Base-by-base conservation (phyloP, 768 basidiomycete genomes). In the Mycena amicta region DNA sequence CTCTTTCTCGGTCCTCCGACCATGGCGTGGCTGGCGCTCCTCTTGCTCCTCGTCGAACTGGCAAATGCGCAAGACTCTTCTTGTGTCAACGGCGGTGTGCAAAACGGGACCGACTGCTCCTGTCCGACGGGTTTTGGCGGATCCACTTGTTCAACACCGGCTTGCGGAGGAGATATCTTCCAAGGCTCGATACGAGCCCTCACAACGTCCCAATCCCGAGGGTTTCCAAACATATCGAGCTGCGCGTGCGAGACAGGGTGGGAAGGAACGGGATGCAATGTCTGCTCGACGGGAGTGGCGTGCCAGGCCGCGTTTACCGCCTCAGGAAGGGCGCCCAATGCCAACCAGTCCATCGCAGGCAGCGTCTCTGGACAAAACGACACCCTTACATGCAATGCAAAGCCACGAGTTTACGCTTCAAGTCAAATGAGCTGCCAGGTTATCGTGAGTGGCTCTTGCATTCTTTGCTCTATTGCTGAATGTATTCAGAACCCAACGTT, bases 101-200 rank as follows among this genome's bases (percentile, higher is more conserved):
- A 70, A 39, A 85, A 83, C 60, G 83, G 81, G 11, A 77, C 84
- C 23, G 66, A 69, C 23, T 95, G 94, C 68, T 71, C 80, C 23
- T 97, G 95, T 71, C 93, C 93, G 4, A 81, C 84, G 23, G 93
- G 93, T 13, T 93, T 92, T 67, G 90, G 89, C 12, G 91, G 89
- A 5, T 53, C 82, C 26, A 82, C 80, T 22, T 94, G 93, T 67
- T 78, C 84, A 1, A 78, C 82, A 56, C 84, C 89, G 0, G 84
- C 80, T 1, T 97, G 95, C 60, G 90, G 90, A 12, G 92, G 92
- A 2, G 88, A 84, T 52, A 84, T 96, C 43, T 93, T 89, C 68
- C 85, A 93, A 66, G 89, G 88, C 54, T 70, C 83, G 2, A 68
- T 77, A 50, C 82, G 86, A n/a, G 71, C 85, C 39, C 70, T 88